Percentiles rank a stretch among this genome's conserved stretches.
phyloP scores from a whole-genome alignment of 169 alveolate species.

The Eimeria maxima region DNA sequence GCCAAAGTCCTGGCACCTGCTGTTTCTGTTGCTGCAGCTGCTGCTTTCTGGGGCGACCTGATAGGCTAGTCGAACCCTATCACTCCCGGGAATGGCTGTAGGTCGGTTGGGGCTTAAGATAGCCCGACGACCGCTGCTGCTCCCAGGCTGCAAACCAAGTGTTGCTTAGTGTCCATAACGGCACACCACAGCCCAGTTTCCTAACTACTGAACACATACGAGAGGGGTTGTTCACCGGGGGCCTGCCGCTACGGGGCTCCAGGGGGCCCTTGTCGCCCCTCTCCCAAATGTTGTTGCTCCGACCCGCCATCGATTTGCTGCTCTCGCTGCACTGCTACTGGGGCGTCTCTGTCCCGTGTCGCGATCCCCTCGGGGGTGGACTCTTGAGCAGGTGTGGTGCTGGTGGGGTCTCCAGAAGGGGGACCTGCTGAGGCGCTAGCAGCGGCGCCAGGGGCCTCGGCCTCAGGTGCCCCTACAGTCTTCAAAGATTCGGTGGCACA shows the following conservation, averaged over 20 bases:
- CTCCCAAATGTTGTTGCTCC: not conserved
- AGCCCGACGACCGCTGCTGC: not conserved
- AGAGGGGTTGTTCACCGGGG: not conserved
- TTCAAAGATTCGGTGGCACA: constrained; percentile 81
- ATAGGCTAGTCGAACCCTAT: not conserved
- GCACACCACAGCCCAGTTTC: not conserved
- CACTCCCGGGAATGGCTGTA: not conserved
- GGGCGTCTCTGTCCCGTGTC: not conserved
- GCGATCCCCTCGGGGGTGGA: not conserved
- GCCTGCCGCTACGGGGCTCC: not conserved
- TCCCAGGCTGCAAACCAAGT: not conserved
- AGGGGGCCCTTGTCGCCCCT: not conserved
- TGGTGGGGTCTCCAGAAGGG: not conserved
- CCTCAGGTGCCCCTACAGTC: constrained; percentile 48
- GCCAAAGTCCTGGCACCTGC: constrained; percentile 25
- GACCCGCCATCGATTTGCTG: not conserved
- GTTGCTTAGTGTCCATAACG: not conserved
- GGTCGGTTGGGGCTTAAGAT: not conserved
- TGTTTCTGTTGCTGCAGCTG: not conserved
- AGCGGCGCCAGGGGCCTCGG: constrained; percentile 13
- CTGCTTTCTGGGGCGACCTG: not conserved
- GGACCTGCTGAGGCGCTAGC: not conserved
- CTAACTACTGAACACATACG: not conserved
- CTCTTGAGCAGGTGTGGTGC: not conserved
- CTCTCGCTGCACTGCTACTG: not conserved